Base-by-base conservation (phyloP, 73 alveolate species). In the Paramecium tetraurelia region DNA sequence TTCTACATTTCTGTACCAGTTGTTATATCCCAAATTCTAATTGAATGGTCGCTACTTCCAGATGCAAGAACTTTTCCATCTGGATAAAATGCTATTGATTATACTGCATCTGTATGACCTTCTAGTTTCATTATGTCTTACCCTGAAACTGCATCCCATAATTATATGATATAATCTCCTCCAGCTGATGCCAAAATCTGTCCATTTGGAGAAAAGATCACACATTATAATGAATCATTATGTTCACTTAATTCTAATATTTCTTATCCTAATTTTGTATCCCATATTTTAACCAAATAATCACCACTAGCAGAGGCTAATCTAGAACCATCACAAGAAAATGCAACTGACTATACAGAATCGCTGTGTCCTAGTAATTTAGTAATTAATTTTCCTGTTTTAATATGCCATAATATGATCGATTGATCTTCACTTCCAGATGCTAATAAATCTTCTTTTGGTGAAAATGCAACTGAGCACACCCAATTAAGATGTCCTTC, bases 401-500 rank as follows among this genome's bases (percentile, higher is more conserved):
- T 68, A 11, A 68, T 22, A 12, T 68, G 20, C 84, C 84, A 68
- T 27, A 68, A 31, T 68, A 68, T 31, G 0, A 68, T 33, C 1
- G 20, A 11, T 21, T 12, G 21, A 5, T 68, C 84, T 21, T 33
- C 46, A 68, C 84, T 31, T 3, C 84, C 84, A 11, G 46, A 31
- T 4, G 50, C 84, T 68, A 68, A 68, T 14, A 27, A 24, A 14
- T 68, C 46, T 21, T 33, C 84, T 20, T 68, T 33, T 1, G 27
- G 27, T 22, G 84, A 68, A 98, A 99, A 98, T 12, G 95, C 96
- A 35, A 98, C 29, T 38, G 96, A 94, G 48, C 99, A 95, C 20
- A 98, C 96, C 48, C 99, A 95, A 58, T 94, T 96, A 43, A 93
- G 94, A 89, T 98, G 99, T 41, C 98, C 98, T 90, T 98, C 69